These are phyloP conservation scores for Endotrypanum monterogeii DNA, from an alignment of 208 protist species.

Conservation along the genomic window DNA sequence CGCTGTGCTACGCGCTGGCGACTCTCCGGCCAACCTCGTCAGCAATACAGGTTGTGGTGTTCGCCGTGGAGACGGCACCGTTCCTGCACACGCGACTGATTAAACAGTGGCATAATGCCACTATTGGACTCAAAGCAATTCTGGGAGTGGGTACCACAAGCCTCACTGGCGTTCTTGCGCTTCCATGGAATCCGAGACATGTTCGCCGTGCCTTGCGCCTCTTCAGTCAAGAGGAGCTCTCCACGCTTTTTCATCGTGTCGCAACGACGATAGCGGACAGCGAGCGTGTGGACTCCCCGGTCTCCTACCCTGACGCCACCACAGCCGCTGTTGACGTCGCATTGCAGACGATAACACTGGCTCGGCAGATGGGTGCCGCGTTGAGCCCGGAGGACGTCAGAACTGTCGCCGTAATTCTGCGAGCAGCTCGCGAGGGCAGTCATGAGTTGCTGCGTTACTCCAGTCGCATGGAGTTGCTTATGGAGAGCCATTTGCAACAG, in stretches of 20 bases:
- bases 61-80: conserved; percentile 64
- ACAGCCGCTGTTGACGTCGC: conserved; percentile 51
- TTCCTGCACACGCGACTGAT: conserved; percentile 73
- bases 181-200: conserved; percentile 76
- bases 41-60: conserved; percentile 35
- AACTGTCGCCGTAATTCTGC: conserved; percentile 51
- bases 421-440: conserved; percentile 52
- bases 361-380: conserved; percentile 55
- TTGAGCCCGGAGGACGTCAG: conserved; percentile 48
- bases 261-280: conserved; percentile 21
- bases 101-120: conserved; percentile 86
- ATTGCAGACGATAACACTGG: conserved; percentile 69
- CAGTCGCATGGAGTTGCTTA: conserved; percentile 59
- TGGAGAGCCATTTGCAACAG: conserved; percentile 62
- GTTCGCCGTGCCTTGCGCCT: conserved; percentile 65
- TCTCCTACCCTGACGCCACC: conserved; percentile 37
- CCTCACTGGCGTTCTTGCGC: conserved; percentile 27
- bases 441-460: conserved; percentile 51
- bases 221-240: conserved; percentile 39
- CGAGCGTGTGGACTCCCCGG: conserved; percentile 21
- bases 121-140: conserved; percentile 45
- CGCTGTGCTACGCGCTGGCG: conserved; percentile 63
- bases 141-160: conserved; percentile 26
- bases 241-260: conserved; percentile 28
- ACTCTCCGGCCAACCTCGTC: conserved; percentile 1